Base-by-base conservation (phyloP, 75 land plant species). In the Cryptomeria japonica region DNA sequence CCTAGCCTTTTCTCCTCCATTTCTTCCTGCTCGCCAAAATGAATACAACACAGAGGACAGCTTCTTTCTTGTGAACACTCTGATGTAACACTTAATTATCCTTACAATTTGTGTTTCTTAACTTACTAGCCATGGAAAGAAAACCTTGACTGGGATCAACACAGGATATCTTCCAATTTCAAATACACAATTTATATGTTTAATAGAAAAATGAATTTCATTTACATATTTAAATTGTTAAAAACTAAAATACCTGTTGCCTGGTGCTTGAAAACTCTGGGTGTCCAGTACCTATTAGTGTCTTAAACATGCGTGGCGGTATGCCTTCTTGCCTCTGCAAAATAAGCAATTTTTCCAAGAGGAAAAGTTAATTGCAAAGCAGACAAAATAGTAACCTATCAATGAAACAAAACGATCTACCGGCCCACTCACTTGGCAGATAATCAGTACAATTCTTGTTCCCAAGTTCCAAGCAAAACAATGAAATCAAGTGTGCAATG, bases 221-320 rank as follows among this genome's bases (percentile, higher is more conserved):
- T n/a, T 44, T 46, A 46, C 32, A 46, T 80, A 28, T 38, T n/a
- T 82, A 11, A 82, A 11, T 46, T 9, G 3, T 38, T 2, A 42
- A 38, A 82, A 82, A 58, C 11, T 15, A 14, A 87, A 82, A 80
- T 91, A 98, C 99, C 99, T 97, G 99, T 58, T 98, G 99, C 70
- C 99, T 98, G 92, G 96, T 92, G 55, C 93, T 93, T 77, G 98
- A 93, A 92, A 98, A 98, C 86, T 98, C 99, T 86, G 99, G 97
- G 90, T 98, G 99, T 61, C 94, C 97, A 70, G 95, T 92, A 53
- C 99, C 99, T 91, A 98, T 96, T 84, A 98, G 94, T 61, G 96
- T 83, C 90, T 98, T 98, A 90, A 98, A 98, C 99, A 98, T 98
- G 12, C 96, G 95, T 87, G 99, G 99, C 2, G 96, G 93, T 34